Evolutionary conservation across 257 asterid species (phyloP).

Genomic region (Solanum sitiens): DNA sequence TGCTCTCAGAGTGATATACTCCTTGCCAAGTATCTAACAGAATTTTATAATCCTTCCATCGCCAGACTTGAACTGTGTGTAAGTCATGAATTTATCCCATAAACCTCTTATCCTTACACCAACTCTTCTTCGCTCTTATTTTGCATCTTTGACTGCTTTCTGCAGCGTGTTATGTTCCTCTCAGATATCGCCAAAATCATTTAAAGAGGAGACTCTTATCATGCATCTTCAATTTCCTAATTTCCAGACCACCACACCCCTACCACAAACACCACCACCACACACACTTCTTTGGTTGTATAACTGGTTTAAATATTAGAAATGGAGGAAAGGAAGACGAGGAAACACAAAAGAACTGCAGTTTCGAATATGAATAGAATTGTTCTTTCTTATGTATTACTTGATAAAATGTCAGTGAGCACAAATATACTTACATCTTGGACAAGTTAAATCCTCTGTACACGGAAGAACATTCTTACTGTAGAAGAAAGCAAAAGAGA

Average conservation of each 20-base stretch:
- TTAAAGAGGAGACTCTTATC: neutral
- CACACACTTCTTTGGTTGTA: neutral
- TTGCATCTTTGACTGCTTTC: neutral
- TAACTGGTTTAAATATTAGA: neutral
- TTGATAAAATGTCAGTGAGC: neutral
- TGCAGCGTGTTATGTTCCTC: neutral
- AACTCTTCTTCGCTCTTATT: neutral
- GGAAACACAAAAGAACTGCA: neutral
- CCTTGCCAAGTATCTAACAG: neutral
- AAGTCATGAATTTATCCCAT: neutral
- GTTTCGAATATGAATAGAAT: neutral
- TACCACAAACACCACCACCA: neutral
- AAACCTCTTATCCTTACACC: neutral
- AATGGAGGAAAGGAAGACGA: neutral
- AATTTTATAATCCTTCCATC: neutral
- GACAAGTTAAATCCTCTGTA: constrained; percentile 21
- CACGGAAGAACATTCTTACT: constrained; percentile 34
- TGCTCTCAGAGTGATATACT: neutral
- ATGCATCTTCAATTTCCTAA: neutral
- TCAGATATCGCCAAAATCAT: neutral
- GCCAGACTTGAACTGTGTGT: neutral
- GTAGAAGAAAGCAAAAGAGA: constrained; percentile 1
- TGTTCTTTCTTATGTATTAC: neutral
- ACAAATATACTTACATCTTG: constrained; percentile 20
- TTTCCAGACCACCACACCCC: neutral